A percentile compares a stretch with the other conserved stretches of the same genome.
Conservation (phyloP, 2,329 filamentous ascomycete species). For the Monosporascus sp. region DNA sequence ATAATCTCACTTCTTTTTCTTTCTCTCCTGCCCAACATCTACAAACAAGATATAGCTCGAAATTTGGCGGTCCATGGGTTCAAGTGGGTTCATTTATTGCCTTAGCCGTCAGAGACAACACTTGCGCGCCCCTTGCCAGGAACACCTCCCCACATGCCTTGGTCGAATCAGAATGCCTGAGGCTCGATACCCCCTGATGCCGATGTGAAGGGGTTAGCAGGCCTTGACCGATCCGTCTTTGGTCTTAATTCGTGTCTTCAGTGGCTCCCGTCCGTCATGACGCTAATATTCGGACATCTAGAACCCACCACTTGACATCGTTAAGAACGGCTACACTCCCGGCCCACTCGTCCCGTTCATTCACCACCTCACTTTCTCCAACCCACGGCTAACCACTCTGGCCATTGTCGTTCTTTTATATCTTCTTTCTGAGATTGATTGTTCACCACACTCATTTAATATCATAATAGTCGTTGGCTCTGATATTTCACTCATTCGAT, state of each 20-base stretch:
- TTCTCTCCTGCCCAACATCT: conserved; percentile 16
- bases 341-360: conserved; percentile 27
- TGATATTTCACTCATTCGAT: conserved; percentile 39
- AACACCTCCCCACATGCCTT: conserved; percentile 17
- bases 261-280: too few species aligned
- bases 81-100: neutral
- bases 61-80: conserved; percentile 13
- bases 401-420: conserved; percentile 54
- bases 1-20: conserved; percentile 14
- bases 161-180: conserved; percentile 18
- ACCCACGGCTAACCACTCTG: conserved; percentile 40
- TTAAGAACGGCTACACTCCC: conserved; percentile 42
- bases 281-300: too few species aligned
- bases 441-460: conserved; percentile 55
- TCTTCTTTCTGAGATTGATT: conserved; percentile 30
- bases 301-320: conserved; percentile 33
- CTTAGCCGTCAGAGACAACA: conserved; percentile 17
- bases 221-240: too few species aligned
- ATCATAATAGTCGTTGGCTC: conserved; percentile 47
- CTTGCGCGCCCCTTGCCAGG: conserved; percentile 20
- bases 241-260: too few species aligned
- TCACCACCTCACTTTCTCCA: conserved; percentile 26
- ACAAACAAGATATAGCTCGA: conserved; percentile 12
- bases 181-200: conserved; percentile 16
- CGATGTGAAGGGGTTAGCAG: too few species aligned